Percentiles rank a stretch among this genome's conserved stretches.
phyloP scores from a whole-genome alignment of 169 alveolate genomes.

The Eimeria mitis region DNA sequence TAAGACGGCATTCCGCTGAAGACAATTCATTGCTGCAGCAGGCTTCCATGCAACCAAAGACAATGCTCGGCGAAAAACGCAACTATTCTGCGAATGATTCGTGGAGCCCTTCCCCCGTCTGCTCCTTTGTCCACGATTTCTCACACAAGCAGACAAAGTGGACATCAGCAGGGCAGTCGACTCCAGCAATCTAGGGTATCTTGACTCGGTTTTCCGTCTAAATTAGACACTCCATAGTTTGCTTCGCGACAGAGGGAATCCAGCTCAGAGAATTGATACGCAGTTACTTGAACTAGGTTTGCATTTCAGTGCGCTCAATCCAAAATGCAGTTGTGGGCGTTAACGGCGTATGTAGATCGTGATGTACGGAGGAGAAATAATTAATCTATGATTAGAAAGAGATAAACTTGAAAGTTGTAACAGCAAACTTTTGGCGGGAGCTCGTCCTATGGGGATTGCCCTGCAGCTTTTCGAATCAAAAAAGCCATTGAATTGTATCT shows the following conservation, averaged over 20 bases:
- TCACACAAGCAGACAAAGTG: constrained; percentile 38
- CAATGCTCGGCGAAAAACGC: background rate
- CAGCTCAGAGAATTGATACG: background rate
- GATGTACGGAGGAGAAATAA: background rate
- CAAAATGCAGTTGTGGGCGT: background rate
- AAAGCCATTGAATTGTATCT: background rate
- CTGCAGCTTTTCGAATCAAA: background rate
- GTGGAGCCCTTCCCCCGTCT: background rate
- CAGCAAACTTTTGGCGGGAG: background rate
- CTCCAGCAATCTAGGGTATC: background rate
- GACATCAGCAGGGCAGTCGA: constrained; percentile 47
- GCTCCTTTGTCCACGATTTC: background rate
- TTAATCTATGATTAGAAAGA: background rate
- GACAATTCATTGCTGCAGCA: background rate
- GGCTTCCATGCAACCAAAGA: background rate
- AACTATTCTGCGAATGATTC: background rate
- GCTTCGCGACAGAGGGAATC: background rate
- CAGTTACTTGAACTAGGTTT: background rate
- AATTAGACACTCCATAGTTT: background rate
- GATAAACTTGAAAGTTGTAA: background rate
- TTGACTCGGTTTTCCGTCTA: background rate
- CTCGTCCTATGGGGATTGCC: background rate
- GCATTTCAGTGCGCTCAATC: background rate
- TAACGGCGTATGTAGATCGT: background rate
- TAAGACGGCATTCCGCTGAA: background rate